Base-by-base conservation (phyloP, 176 grass and related monocot species). In the Luzula sylvatica region DNA sequence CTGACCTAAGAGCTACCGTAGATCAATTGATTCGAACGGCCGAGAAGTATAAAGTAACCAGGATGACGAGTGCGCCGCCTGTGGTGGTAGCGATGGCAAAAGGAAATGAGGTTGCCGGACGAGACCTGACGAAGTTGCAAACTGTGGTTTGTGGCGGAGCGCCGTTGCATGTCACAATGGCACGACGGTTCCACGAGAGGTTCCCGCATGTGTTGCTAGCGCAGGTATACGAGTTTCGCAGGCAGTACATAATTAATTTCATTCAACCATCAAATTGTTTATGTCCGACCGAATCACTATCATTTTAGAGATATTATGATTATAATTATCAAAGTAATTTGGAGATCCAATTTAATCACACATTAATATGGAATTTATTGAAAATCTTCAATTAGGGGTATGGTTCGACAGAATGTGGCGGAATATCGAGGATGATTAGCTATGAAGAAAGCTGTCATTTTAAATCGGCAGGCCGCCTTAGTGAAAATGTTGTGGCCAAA, bases 401-500 rank as follows among this genome's bases (percentile, higher is more conserved):
- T 49, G 76, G 76, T 58, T 68, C 55, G n/a, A 73, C 69, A 3
- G 76, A 79, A 28, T 29, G 38, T n/a, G 53, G 76, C 15, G 47
- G 26, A 1, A 61, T 58, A 47, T 61, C 54, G 8, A 4, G 8
- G n/a, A 32, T 24, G 55, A 20, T 60, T 21, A 17, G 26, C 52
- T 25, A 4, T n/a, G 61, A 73, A 17, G 69, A 53, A 51, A 61
- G 45, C 20, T 13, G 25, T 7, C 48, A 17, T 1, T 8, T 68
- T 4, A 51, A 61, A 57, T 79, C 76, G 3, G 69, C 55, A 2
- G 76, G 76, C 38, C 76, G 62, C 12, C 24, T 79, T 3, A 1
- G 3, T 23, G 21, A 6, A 11, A 39, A 44, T 38, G 19, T 35
- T 14, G 53, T 72, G 48, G 76, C 61, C 0, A 79, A 68, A 41